Evolutionary conservation across 2,329 filamentous ascomycete genomes (phyloP).

Genomic region (Periconia macrospinosa): DNA sequence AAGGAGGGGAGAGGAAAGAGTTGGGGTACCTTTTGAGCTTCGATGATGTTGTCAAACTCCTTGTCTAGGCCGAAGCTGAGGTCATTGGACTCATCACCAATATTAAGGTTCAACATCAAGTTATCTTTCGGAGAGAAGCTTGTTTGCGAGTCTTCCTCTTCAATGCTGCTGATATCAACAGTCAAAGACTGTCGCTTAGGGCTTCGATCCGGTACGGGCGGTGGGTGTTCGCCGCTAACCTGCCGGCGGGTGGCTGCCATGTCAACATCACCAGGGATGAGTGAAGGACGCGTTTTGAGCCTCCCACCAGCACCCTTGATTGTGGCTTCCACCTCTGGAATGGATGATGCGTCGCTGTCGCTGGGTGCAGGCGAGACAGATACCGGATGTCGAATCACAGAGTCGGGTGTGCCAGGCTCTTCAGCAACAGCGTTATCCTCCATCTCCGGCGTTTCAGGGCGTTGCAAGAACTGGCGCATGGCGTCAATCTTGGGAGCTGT

Average conservation of each 20-base stretch:
- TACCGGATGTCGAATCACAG: conserved; percentile 80
- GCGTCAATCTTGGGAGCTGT: conserved; percentile 41
- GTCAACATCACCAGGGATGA: conserved; percentile 79
- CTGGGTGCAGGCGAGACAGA: conserved; percentile 32
- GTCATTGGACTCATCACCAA: conserved; percentile 70
- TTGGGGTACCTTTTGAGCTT: conserved; percentile 88
- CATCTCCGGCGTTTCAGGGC: conserved; percentile 57
- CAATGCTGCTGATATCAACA: conserved; percentile 35
- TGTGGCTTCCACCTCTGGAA: conserved; percentile 83
- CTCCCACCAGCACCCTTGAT: conserved; percentile 86
- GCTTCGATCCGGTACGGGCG: conserved; percentile 42
- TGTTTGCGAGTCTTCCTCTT: conserved; percentile 34
- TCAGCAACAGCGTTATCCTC: conserved; percentile 47
- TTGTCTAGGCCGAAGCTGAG: conserved; percentile 84
- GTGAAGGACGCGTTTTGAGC: conserved; percentile 85
- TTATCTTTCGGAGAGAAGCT: conserved; percentile 35
- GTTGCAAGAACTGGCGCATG: conserved; percentile 41
- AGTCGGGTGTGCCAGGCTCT: conserved; percentile 78
- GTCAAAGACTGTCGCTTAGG: conserved; percentile 42
- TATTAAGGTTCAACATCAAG: conserved; percentile 73
- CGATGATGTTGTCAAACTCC: conserved; percentile 93
- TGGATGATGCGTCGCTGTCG: conserved; percentile 59
- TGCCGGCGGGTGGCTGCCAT: conserved; percentile 87
- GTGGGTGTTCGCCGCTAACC: conserved; percentile 73
- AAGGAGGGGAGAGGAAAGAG: conserved; percentile 40